Percentiles rank a stretch among this genome's conserved stretches.
phyloP scores from a whole-genome alignment of 2,329 filamentous ascomycete species.

The Trichoderma afroharzianum region DNA sequence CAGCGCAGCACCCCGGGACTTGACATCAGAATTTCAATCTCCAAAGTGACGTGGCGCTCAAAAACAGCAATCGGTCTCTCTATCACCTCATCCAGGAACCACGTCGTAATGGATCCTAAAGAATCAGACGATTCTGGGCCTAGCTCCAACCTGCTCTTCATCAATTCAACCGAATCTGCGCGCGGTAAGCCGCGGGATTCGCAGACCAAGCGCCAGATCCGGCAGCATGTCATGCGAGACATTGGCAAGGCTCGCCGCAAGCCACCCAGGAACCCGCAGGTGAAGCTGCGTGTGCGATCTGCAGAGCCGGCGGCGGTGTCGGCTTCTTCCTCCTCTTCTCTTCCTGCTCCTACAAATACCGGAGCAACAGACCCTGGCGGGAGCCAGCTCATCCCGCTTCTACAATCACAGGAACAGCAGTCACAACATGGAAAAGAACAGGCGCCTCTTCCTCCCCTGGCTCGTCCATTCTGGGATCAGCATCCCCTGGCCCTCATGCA shows the following conservation, averaged over 20 bases:
- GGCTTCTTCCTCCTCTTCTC: background rate
- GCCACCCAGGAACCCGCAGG: slow-evolving; percentile 13
- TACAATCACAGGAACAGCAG: background rate
- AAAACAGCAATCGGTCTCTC: background rate
- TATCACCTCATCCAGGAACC: background rate
- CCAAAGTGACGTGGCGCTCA: background rate
- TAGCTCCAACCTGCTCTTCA: slow-evolving; percentile 6
- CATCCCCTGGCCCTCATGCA: slow-evolving; percentile 5
- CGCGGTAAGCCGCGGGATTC: background rate
- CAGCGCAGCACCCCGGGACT: background rate
- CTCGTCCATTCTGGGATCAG: slow-evolving; percentile 13
- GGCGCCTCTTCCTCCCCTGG: background rate
- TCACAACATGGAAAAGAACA: background rate
- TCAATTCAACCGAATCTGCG: slow-evolving; percentile 4
- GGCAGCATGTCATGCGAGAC: slow-evolving; percentile 15
- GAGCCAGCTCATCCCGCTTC: background rate
- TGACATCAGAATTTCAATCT: background rate
- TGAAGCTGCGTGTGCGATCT: background rate
- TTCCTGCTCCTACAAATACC: background rate
- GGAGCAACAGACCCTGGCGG: background rate
- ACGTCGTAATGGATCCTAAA: background rate
- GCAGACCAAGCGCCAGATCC: slow-evolving; percentile 6
- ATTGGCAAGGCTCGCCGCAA: slow-evolving; percentile 16
- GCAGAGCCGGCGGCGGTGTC: background rate
- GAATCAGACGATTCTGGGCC: background rate